Evolutionary conservation across 2,329 filamentous ascomycete species (phyloP).

Genomic region (Aspergillus sergii): DNA sequence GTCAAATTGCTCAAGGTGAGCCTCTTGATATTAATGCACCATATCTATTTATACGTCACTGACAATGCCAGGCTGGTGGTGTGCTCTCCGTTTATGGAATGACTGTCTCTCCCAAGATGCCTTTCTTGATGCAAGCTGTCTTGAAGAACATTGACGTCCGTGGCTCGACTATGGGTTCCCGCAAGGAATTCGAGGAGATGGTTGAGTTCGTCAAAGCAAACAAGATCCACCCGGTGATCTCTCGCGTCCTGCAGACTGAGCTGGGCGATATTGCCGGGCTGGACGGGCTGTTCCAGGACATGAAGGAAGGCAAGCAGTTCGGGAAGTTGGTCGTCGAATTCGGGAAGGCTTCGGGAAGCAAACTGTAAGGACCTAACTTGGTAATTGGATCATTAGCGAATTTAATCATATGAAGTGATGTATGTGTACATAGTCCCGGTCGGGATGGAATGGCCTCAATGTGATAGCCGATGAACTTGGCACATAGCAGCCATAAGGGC

Average conservation of each 20-base stretch:
- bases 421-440: background rate
- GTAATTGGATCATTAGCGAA: conserved; percentile 5
- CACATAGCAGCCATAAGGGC: background rate
- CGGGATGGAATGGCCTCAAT: background rate
- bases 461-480: background rate
- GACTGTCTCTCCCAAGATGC: conserved; percentile 83
- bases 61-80: conserved; percentile 63
- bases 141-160: conserved; percentile 84
- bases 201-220: conserved; percentile 75
- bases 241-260: conserved; percentile 67
- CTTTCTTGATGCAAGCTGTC: conserved; percentile 80
- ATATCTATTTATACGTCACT: conserved; percentile 9
- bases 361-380: conserved; percentile 32
- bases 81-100: conserved; percentile 89
- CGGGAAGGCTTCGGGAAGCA: conserved; percentile 42
- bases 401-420: background rate
- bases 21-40: background rate
- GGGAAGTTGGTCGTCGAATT: conserved; percentile 87
- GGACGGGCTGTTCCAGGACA: conserved; percentile 80
- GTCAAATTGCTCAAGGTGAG: conserved; percentile 68
- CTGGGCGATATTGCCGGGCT: conserved; percentile 78
- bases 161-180: conserved; percentile 88
- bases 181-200: conserved; percentile 90
- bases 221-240: conserved; percentile 76
- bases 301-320: conserved; percentile 84